Percentiles rank a stretch among this genome's conserved stretches.
Evolutionary conservation across 1,284 basidiomycete species (phyloP).

Genomic region (Macrocystidia cucumis): DNA sequence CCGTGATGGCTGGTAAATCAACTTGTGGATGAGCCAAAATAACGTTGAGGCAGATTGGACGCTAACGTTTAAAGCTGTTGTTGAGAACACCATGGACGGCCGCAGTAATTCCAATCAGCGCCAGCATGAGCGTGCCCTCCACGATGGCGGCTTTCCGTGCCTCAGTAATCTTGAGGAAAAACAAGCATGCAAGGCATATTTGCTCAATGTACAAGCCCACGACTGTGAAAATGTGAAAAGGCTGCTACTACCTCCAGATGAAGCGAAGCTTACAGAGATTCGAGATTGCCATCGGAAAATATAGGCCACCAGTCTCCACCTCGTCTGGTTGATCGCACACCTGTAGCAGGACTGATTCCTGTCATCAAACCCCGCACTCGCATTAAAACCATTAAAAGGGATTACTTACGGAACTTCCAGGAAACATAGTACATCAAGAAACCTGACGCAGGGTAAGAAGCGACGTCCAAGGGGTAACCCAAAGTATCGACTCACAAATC

Average conservation of each 20-base stretch:
- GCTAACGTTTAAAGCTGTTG: constrained; percentile 31
- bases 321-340: constrained; percentile 52
- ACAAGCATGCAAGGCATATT: constrained; percentile 56
- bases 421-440: constrained; percentile 59
- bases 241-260: background rate
- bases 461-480: constrained; percentile 1
- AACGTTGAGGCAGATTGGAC: background rate
- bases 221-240: constrained; percentile 24
- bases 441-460: constrained; percentile 21
- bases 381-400: too few relatives aligned
- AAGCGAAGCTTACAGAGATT: constrained; percentile 46
- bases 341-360: constrained; percentile 40
- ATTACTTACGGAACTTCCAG: constrained; percentile 53
- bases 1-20: constrained; percentile 30
- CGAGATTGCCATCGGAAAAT: constrained; percentile 69
- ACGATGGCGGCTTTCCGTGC: constrained; percentile 32
- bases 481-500: constrained; percentile 23
- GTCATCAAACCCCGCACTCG: too few relatives aligned
- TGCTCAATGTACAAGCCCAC: constrained; percentile 68
- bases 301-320: constrained; percentile 41
- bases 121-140: constrained; percentile 54
- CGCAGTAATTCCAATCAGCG: constrained; percentile 51
- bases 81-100: constrained; percentile 31
- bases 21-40: constrained; percentile 2
- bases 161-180: constrained; percentile 47